Evolutionary conservation across 169 alveolate species (phyloP).

Genomic region (Plasmodium cynomolgi): DNA sequence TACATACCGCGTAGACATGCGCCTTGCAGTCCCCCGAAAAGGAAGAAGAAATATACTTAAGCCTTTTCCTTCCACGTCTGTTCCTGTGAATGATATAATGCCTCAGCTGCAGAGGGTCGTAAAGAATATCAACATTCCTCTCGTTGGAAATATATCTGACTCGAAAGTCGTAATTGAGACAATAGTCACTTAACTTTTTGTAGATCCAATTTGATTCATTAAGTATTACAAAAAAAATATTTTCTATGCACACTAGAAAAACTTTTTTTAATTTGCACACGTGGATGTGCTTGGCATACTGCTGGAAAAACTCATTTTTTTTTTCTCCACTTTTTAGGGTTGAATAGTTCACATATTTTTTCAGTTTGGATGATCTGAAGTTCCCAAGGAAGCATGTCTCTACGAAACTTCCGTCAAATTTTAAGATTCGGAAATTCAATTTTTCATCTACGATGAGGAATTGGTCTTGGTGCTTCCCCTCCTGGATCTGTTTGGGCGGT

Average conservation of each 20-base stretch:
- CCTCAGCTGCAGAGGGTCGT: slow-evolving; percentile 16
- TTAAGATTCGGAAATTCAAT: slow-evolving; percentile 40
- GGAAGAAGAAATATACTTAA: neutral
- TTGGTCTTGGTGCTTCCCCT: slow-evolving; percentile 7
- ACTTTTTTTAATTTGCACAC: slow-evolving; percentile 1
- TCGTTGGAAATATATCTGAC: neutral
- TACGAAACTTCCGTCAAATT: slow-evolving; percentile 27
- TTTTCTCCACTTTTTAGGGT: neutral
- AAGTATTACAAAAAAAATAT: slow-evolving; percentile 12
- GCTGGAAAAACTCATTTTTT: neutral
- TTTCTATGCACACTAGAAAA: slow-evolving; percentile 43
- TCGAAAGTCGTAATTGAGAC: neutral
- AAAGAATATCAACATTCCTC: neutral
- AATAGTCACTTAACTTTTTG: neutral
- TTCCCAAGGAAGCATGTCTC: slow-evolving; percentile 37
- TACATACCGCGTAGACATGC: neutral
- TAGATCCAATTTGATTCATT: neutral
- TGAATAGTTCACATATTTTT: neutral
- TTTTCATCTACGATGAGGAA: slow-evolving; percentile 56
- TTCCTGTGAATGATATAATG: neutral
- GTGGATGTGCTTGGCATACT: slow-evolving; percentile 8
- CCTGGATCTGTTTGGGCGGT: slow-evolving; percentile 4
- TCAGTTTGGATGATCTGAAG: slow-evolving; percentile 15
- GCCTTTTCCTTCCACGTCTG: neutral
- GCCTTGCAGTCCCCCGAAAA: neutral